Conservation (phyloP, 2,329 filamentous ascomycete genomes). For the Ophiostoma quercus region DNA sequence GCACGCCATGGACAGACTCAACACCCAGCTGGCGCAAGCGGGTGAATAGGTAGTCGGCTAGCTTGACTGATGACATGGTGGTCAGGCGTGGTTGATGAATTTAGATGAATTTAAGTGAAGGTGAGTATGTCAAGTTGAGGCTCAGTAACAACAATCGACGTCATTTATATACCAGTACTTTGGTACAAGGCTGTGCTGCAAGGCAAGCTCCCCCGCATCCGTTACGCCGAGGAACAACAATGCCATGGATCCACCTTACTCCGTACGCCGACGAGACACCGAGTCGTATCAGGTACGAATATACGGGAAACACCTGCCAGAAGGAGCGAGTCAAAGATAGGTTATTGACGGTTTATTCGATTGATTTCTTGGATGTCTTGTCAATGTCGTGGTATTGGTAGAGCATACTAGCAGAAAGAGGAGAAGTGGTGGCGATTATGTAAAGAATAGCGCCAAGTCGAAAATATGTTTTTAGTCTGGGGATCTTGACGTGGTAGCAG, state of each 20-base stretch:
- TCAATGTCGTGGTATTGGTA: not conserved
- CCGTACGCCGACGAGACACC: constrained; percentile 2
- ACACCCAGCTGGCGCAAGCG: constrained; percentile 46
- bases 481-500: not conserved
- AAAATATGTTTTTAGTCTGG: not conserved
- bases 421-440: not conserved
- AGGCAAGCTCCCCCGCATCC: constrained; percentile 3
- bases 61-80: constrained; percentile 42
- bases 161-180: not conserved
- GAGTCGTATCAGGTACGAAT: not conserved
- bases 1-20: constrained; percentile 46
- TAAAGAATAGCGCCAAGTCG: not conserved
- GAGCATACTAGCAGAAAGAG: not conserved
- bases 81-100: not conserved
- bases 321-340: not conserved
- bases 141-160: not conserved
- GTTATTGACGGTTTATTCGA: not conserved
- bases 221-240: constrained; percentile 11
- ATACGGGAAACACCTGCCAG: not conserved
- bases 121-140: not conserved
- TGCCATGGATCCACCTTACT: not conserved
- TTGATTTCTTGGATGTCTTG: not conserved
- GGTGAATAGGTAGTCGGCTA: constrained; percentile 49
- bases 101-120: not conserved
- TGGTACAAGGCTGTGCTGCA: not conserved